Percentiles rank a stretch among this genome's conserved stretches.
Evolutionary conservation across 73 alveolate species (phyloP).

Genomic region (Tetrahymena malaccensis): DNA sequence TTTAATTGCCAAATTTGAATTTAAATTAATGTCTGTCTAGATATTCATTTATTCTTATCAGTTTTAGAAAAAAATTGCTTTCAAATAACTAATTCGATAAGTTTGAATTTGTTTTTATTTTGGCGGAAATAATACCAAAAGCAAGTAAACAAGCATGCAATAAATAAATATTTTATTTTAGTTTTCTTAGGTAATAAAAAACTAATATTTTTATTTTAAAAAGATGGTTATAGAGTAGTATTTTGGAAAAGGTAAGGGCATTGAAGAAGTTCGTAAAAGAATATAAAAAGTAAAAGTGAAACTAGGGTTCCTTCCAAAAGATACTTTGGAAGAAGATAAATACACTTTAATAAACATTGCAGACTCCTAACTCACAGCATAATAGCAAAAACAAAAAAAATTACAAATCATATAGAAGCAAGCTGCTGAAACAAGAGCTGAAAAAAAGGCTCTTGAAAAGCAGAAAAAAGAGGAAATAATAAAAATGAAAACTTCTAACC

Average conservation of each 20-base stretch:
- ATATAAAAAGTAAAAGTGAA: background rate
- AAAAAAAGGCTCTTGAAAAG: background rate
- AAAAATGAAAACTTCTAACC: background rate
- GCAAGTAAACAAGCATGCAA: no score
- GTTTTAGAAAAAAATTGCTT: no score
- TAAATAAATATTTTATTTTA: no score
- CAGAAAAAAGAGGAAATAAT: background rate
- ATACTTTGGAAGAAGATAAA: background rate
- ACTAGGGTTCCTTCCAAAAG: background rate
- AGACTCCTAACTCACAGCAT: background rate
- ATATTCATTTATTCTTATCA: no score
- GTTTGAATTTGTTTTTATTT: background rate
- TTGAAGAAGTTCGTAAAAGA: background rate
- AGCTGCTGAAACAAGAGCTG: background rate
- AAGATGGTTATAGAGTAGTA: background rate
- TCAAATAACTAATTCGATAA: no score
- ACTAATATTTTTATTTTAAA: background rate
- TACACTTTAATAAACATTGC: background rate
- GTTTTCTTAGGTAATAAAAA: no score
- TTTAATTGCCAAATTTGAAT: no score
- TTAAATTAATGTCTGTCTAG: no score
- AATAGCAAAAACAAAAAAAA: background rate
- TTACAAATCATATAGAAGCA: background rate
- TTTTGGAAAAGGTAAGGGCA: background rate
- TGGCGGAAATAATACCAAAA: background rate